Evolutionary conservation across 768 basidiomycete species (phyloP).

Genomic region (Mycena sanguinolenta): DNA sequence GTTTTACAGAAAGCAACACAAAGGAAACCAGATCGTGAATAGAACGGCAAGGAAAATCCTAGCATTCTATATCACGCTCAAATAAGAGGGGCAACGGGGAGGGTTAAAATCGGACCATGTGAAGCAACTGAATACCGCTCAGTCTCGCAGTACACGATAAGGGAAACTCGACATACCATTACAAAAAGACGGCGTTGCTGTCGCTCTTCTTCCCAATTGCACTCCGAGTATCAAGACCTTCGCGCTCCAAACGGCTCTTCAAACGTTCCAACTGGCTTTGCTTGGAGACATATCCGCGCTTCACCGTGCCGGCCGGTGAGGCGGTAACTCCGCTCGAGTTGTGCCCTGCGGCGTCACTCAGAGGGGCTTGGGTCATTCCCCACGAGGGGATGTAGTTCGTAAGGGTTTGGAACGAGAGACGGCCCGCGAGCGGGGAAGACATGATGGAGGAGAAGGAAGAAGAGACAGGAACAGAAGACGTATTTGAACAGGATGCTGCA

Average conservation of each 20-base stretch:
- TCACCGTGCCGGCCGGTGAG: slow-evolving; percentile 38
- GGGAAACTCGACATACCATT: slow-evolving; percentile 45
- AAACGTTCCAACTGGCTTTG: slow-evolving; percentile 78
- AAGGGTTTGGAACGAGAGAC: slow-evolving; percentile 71
- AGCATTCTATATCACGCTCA: slow-evolving; percentile 20
- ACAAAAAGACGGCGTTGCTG: slow-evolving; percentile 56
- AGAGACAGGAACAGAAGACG: slow-evolving; percentile 42
- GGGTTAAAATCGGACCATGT: slow-evolving; percentile 8
- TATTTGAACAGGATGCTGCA: slow-evolving; percentile 29
- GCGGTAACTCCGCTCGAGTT: slow-evolving; percentile 37
- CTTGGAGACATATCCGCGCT: slow-evolving; percentile 67
- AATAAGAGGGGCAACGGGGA: not conserved
- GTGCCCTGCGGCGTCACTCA: slow-evolving; percentile 31
- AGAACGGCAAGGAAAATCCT: slow-evolving; percentile 15
- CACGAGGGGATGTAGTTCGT: slow-evolving; percentile 73
- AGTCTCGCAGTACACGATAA: not conserved
- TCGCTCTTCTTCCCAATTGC: slow-evolving; percentile 55
- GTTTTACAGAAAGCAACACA: slow-evolving; percentile 25
- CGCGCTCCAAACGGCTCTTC: slow-evolving; percentile 63
- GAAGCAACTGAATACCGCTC: slow-evolving; percentile 18
- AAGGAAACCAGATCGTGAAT: slow-evolving; percentile 22
- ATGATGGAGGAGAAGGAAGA: slow-evolving; percentile 63
- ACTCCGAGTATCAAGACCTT: slow-evolving; percentile 44
- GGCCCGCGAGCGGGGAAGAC: slow-evolving; percentile 66
- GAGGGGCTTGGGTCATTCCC: slow-evolving; percentile 58